Evolutionary conservation across 805 yeast species (phyloP).

Genomic region (Wickerhamiella bombiphila): DNA sequence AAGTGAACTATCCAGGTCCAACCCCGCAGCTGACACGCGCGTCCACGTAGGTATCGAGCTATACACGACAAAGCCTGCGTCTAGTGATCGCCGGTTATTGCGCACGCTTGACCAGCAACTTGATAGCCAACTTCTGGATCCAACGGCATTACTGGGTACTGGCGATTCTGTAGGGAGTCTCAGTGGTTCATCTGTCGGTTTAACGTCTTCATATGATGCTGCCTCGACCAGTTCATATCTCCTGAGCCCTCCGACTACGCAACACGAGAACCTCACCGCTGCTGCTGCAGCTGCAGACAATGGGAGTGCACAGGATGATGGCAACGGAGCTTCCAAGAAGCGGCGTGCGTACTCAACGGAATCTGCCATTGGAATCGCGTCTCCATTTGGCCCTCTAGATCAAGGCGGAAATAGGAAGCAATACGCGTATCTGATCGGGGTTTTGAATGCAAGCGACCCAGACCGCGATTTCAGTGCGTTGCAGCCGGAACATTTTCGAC

Average conservation of each 20-base stretch:
- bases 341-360: slow-evolving; percentile 18
- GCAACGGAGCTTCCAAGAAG: slow-evolving; percentile 7
- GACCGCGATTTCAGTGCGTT: slow-evolving; percentile 87
- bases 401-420: slow-evolving; percentile 75
- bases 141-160: background rate
- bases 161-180: too few relatives aligned
- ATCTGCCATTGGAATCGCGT: slow-evolving; percentile 17
- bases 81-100: slow-evolving; percentile 76
- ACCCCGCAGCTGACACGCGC: slow-evolving; percentile 59
- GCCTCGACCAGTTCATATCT: background rate
- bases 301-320: slow-evolving; percentile 1
- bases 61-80: slow-evolving; percentile 86
- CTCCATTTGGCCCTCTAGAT: slow-evolving; percentile 86
- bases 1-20: slow-evolving; percentile 52
- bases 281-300: slow-evolving; percentile 16
- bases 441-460: slow-evolving; percentile 82
- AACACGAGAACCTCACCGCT: slow-evolving; percentile 11
- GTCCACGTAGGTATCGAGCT: slow-evolving; percentile 84
- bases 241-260: slow-evolving; percentile 3
- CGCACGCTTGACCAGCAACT: slow-evolving; percentile 75
- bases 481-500: slow-evolving; percentile 60
- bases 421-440: slow-evolving; percentile 81
- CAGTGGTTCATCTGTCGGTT: background rate
- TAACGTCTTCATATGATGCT: background rate
- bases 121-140: slow-evolving; percentile 22